Evolutionary conservation across 2,329 filamentous ascomycete genomes (phyloP), one percentile per base, ranked within the genome.

Genomic region (Acrocalymma vagum): DNA sequence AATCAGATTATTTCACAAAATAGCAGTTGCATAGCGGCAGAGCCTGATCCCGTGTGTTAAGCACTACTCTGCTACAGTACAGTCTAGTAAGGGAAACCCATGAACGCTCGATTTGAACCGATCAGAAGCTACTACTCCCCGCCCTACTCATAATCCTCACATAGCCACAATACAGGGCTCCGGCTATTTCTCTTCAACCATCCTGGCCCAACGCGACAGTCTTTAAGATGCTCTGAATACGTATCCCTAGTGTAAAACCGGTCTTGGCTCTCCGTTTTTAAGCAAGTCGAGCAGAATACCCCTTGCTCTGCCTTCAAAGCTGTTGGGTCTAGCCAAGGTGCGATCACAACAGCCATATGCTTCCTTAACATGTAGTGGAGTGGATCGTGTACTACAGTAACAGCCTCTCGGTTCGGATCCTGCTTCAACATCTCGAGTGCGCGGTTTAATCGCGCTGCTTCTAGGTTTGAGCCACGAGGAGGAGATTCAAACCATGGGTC

Each of bases 271-370:
- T n/a, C 2, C 13, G 35, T 30, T 17, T 6, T 3, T 23, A 40
- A 3, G 24, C 37, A 40, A 33, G 8, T 20, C 14, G 37, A 40
- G 28, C 37, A 40, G 37, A 32, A 40, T 32, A 33, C 28, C n/a
- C 37, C 37, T 26, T 32, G 20, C 29, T 40, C 37, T 33, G 37
- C 37, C 21, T 6, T 17, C 11, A 22, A 40, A 26, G 6, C 18
- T 26, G 28, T 40, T 33, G 28, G 20, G 28, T 40, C 37, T 20
- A 22, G 28, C 37, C 37, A 40, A 33, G 37, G 37, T 21, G 37
- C 37, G 18, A 40, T 13, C 29, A 40, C 37, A 18, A 13, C 10
- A 33, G 28, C 28, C 37, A 40, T 40, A 15, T 33, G 37, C 15
- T 16, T 18, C 13, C 3, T 9, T 17, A 40, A 33, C 9, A 21